Conservation (phyloP, 2,329 filamentous ascomycete species). For the Hymenoscyphus fraxineus region DNA sequence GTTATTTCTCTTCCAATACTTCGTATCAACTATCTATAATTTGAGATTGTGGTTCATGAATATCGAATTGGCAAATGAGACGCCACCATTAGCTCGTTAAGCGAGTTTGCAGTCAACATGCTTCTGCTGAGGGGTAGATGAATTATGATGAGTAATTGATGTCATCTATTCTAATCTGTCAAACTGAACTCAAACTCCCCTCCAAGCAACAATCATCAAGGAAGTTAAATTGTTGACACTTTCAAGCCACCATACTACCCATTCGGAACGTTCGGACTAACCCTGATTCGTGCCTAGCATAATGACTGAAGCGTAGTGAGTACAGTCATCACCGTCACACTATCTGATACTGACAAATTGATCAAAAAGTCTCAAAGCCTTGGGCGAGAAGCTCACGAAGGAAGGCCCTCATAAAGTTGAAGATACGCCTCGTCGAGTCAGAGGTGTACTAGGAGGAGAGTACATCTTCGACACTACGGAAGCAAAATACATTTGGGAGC, state of each 20-base stretch:
- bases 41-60: too few relatives aligned
- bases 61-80: neutral
- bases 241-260: neutral
- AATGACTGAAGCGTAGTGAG: neutral
- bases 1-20: too few relatives aligned
- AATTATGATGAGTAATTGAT: neutral
- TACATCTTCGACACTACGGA: conserved; percentile 37
- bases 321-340: neutral
- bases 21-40: too few relatives aligned
- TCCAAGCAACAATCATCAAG: neutral
- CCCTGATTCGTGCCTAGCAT: neutral
- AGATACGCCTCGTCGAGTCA: conserved; percentile 28
- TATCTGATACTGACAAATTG: neutral
- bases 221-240: neutral
- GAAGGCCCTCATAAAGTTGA: conserved; percentile 30
- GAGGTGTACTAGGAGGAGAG: conserved; percentile 25
- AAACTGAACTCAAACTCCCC: neutral
- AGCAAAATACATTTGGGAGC: conserved; percentile 43
- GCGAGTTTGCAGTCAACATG: neutral
- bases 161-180: neutral
- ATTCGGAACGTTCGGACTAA: neutral
- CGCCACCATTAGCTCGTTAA: neutral
- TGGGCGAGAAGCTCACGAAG: conserved; percentile 23
- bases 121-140: neutral
- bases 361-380: conserved; percentile 14